These are phyloP conservation scores for Exophiala viscosa DNA, from an alignment of 2,329 filamentous ascomycete genomes.

Conservation along the genomic window DNA sequence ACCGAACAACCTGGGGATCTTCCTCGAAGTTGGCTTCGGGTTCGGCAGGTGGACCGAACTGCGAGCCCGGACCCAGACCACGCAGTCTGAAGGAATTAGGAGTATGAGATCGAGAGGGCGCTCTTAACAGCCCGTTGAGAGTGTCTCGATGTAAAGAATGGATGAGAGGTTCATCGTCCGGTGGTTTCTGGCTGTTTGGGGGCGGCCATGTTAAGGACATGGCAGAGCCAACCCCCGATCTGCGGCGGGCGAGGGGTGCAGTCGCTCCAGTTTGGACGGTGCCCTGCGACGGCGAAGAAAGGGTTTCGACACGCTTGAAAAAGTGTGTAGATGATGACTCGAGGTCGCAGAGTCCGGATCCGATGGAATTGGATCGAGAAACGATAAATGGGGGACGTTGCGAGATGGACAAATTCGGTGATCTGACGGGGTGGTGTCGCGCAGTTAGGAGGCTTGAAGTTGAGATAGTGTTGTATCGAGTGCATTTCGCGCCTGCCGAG, in stretches of 20 bases:
- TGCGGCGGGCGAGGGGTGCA: slow-evolving; percentile 43
- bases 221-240: slow-evolving; percentile 40
- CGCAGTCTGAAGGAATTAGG: slow-evolving; percentile 41
- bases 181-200: slow-evolving; percentile 51
- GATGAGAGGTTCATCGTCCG: slow-evolving; percentile 63
- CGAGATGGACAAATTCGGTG: slow-evolving; percentile 19
- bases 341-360: slow-evolving; percentile 12
- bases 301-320: slow-evolving; percentile 9
- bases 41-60: slow-evolving; percentile 47
- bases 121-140: slow-evolving; percentile 43
- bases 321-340: slow-evolving; percentile 12
- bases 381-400: slow-evolving; percentile 21
- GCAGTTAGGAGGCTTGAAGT: slow-evolving; percentile 23
- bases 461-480: slow-evolving; percentile 19
- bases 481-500: slow-evolving; percentile 11
- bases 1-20: slow-evolving; percentile 64
- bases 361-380: slow-evolving; percentile 13
- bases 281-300: slow-evolving; percentile 23
- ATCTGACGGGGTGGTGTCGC: slow-evolving; percentile 18
- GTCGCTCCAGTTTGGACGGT: slow-evolving; percentile 42
- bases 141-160: slow-evolving; percentile 29
- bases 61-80: slow-evolving; percentile 41
- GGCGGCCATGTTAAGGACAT: slow-evolving; percentile 68
- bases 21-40: slow-evolving; percentile 63
- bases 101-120: slow-evolving; percentile 42